Evolutionary conservation across 139 green algal genomes (phyloP), one percentile per base, ranked within the genome.

Genomic region (Chlorella sorokiniana): DNA sequence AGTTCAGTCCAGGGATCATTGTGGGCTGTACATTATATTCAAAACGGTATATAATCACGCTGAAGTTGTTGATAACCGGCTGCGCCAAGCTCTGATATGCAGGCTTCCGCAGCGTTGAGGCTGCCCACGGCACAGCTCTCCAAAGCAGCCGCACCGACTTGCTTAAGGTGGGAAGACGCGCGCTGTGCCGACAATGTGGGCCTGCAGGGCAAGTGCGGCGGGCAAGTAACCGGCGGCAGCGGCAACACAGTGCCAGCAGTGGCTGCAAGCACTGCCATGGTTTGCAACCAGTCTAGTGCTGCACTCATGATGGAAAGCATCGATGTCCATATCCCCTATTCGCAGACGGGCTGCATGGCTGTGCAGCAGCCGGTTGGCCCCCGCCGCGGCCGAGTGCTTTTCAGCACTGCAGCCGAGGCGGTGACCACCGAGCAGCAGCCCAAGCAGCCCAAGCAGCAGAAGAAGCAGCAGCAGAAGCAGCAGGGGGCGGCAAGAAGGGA

Each of bases 401-500:
- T 68, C 7, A 33, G 37, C 25, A 79, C 48, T 33, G 40, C 35
- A 31, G 70, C 70, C 16, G 70, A 77, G 33, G 70, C 70, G 18
- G 63, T 62, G 41, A 54, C 65, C 35, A 48, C 79, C 25, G 44
- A 76, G 80, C 62, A 33, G 42, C 72, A 78, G 73, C 69, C 69
- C 16, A 71, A 76, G 71, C 33, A 51, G 70, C 81, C 81, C 62
- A 52, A 75, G 33, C 33, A 87, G 74, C 63, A 90, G 45, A 52
- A 87, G 78, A 22, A 86, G 83, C 61, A 85, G 64, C 70, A 88
- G 75, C 64, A 86, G 65, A 51, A 79, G 72, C 42, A 83, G 62
- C 56, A 85, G 75, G 37, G 4, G 73, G 45, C 31, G 63, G 75
- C 29, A 94, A 77, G 51, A 83, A 95, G 83, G 86, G 48, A 0